These are phyloP conservation scores for Backusella sp. DNA, from an alignment of 192 early-diverging fungal species.

Conservation along the genomic window DNA sequence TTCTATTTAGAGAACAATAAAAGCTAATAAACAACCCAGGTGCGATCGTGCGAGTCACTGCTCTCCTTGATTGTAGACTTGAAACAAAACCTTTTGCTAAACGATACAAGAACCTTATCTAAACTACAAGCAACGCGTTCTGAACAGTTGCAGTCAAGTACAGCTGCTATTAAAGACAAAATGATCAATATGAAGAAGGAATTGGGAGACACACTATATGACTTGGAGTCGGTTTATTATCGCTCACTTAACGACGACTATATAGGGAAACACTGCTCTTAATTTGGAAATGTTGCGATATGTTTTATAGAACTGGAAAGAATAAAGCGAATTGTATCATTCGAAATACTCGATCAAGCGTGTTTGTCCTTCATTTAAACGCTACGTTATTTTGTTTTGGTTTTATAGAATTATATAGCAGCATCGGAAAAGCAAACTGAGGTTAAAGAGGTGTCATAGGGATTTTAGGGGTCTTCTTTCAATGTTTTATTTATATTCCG, in stretches of 20 bases:
- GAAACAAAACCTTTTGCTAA: slow-evolving; percentile 49
- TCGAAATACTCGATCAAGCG: no score
- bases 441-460: no score
- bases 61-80: slow-evolving; percentile 48
- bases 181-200: slow-evolving; percentile 42
- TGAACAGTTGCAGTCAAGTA: slow-evolving; percentile 35
- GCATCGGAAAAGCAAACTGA: no score
- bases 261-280: background rate
- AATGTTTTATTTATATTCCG: no score
- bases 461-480: no score
- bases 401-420: no score
- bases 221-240: slow-evolving; percentile 47
- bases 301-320: no score
- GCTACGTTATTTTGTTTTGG: no score
- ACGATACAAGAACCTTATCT: slow-evolving; percentile 49
- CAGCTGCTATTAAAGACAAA: slow-evolving; percentile 41
- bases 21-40: slow-evolving; percentile 13
- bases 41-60: slow-evolving; percentile 48
- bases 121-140: slow-evolving; percentile 36
- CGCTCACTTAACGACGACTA: slow-evolving; percentile 26
- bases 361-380: no score
- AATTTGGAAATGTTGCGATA: no score
- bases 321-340: no score
- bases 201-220: slow-evolving; percentile 44
- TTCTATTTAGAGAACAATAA: background rate